phyloP scores from a whole-genome alignment of 108 stramenopile genomes.

The Seminavis robusta region DNA sequence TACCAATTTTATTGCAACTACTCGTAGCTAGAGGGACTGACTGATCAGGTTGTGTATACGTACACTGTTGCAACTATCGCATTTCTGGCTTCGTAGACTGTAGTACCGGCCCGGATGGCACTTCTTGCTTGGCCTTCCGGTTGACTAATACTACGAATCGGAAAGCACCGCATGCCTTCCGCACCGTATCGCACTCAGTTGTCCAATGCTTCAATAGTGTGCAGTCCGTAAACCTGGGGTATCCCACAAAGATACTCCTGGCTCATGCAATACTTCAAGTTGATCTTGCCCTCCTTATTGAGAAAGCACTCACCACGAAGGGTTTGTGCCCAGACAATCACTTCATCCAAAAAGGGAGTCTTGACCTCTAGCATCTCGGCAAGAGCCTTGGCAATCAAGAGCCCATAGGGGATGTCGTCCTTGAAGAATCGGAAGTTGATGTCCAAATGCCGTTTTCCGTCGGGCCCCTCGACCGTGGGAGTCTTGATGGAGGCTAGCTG shows the following conservation, averaged over 20 bases:
- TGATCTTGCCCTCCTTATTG: constrained; percentile 28
- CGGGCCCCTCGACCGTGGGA: constrained; percentile 23
- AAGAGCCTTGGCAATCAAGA: constrained; percentile 41
- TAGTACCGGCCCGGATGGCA: too few species aligned
- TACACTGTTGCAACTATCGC: too few species aligned
- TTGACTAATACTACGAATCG: too few species aligned
- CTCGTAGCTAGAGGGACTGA: too few species aligned
- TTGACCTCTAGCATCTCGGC: constrained; percentile 32
- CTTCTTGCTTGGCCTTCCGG: too few species aligned
- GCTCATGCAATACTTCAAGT: constrained; percentile 25
- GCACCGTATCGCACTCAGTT: too few species aligned
- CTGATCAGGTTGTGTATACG: too few species aligned
- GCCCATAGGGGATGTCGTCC: constrained; percentile 51
- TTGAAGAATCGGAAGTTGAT: constrained; percentile 37
- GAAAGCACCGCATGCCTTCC: too few species aligned
- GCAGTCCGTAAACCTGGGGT: constrained; percentile 38
- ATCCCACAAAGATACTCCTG: constrained; percentile 16
- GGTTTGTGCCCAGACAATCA: constrained; percentile 39
- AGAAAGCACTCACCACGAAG: constrained; percentile 35
- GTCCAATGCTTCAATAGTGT: constrained; percentile 9
- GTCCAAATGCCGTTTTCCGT: constrained; percentile 27
- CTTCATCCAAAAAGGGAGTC: constrained; percentile 47
- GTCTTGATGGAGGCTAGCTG: constrained; percentile 45
- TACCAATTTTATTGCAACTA: too few species aligned
- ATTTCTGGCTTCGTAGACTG: too few species aligned